Evolutionary conservation across 2,329 filamentous ascomycete species (phyloP).

Genomic region (Chaetomiaceae sp.): DNA sequence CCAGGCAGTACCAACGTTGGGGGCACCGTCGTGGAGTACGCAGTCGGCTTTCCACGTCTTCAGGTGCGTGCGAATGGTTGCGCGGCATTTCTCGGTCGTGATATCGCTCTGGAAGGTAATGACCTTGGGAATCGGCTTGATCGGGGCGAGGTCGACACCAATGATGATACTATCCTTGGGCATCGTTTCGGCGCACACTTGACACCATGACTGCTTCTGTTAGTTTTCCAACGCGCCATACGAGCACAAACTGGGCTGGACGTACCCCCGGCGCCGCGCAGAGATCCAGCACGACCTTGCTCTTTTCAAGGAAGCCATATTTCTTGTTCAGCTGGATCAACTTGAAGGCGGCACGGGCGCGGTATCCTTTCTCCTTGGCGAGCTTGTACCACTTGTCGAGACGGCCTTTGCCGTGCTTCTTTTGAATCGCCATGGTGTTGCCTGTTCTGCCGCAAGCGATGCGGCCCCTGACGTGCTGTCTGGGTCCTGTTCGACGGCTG

Average conservation of each 20-base stretch:
- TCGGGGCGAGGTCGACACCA: slow-evolving; percentile 89
- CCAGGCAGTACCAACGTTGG: slow-evolving; percentile 97
- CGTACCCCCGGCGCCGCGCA: slow-evolving; percentile 90
- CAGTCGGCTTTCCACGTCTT: slow-evolving; percentile 97
- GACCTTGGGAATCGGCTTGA: slow-evolving; percentile 89
- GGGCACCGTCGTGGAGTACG: slow-evolving; percentile 93
- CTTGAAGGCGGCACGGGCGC: slow-evolving; percentile 95
- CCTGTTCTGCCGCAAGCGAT: slow-evolving; percentile 4
- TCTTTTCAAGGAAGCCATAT: slow-evolving; percentile 96
- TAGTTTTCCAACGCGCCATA: slow-evolving; percentile 20
- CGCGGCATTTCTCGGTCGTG: slow-evolving; percentile 91
- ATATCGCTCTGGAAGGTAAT: slow-evolving; percentile 98
- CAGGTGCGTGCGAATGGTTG: slow-evolving; percentile 81
- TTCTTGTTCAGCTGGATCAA: slow-evolving; percentile 98
- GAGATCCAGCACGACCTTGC: slow-evolving; percentile 92
- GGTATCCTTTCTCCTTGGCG: slow-evolving; percentile 96
- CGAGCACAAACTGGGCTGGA: slow-evolving; percentile 17
- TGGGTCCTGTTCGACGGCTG: slow-evolving; percentile 1
- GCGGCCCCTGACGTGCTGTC: background rate
- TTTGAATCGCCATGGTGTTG: slow-evolving; percentile 80
- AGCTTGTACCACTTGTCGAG: slow-evolving; percentile 99
- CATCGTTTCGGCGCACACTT: slow-evolving; percentile 95
- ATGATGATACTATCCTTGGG: slow-evolving; percentile 84
- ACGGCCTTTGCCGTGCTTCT: slow-evolving; percentile 98
- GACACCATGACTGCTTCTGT: slow-evolving; percentile 75